Evolutionary conservation across 1,139 yeast genomes (phyloP).

Genomic region (Meyerozyma sp.): DNA sequence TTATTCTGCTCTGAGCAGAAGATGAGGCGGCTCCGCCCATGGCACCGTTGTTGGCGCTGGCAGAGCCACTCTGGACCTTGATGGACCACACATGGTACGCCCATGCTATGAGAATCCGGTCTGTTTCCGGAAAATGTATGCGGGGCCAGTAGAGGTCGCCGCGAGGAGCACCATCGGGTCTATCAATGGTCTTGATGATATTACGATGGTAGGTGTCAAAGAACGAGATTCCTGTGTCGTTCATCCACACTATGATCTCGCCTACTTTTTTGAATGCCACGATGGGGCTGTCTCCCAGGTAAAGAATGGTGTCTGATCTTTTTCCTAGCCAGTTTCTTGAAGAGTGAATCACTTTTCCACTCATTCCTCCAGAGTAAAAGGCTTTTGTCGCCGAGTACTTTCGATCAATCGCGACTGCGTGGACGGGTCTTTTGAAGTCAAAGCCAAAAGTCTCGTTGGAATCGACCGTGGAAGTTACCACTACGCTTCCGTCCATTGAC

Average conservation of each 20-base stretch:
- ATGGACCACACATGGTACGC: constrained; percentile 72
- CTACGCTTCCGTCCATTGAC: constrained; percentile 90
- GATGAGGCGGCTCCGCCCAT: constrained; percentile 12
- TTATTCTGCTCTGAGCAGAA: constrained; percentile 25
- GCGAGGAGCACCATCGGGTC: constrained; percentile 59
- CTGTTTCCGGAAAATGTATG: constrained; percentile 60
- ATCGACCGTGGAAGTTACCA: constrained; percentile 65
- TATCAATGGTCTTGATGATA: constrained; percentile 44
- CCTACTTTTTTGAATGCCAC: constrained; percentile 58
- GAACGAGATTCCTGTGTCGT: constrained; percentile 70
- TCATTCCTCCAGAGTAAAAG: constrained; percentile 85
- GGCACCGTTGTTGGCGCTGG: constrained; percentile 4
- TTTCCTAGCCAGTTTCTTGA: constrained; percentile 85
- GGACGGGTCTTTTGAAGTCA: constrained; percentile 85
- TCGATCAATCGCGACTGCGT: constrained; percentile 76
- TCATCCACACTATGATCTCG: constrained; percentile 76
- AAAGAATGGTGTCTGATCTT: constrained; percentile 61
- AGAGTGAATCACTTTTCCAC: constrained; percentile 74
- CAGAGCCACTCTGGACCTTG: constrained; percentile 17
- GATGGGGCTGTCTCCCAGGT: constrained; percentile 65
- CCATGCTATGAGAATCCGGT: constrained; percentile 80
- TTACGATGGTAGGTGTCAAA: constrained; percentile 45
- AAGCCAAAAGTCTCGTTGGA: constrained; percentile 64
- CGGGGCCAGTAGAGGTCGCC: constrained; percentile 87
- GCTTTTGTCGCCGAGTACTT: constrained; percentile 56